These are phyloP conservation scores for Trichoderma asperelloides DNA, from an alignment of 495 filamentous ascomycete species.

Conservation along the genomic window DNA sequence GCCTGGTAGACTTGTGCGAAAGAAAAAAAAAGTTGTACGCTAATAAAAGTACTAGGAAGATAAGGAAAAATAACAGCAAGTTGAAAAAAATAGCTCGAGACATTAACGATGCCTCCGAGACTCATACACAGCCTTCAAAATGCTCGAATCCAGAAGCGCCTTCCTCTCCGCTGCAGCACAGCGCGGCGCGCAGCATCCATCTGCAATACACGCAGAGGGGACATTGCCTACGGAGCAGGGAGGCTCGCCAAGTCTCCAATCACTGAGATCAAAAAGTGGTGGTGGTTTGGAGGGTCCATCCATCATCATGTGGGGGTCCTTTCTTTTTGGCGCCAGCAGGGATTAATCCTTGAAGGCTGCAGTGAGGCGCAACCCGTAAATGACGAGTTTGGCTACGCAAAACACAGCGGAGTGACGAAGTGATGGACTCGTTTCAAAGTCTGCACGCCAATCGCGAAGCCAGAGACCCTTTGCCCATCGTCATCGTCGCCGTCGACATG, in stretches of 20 bases:
- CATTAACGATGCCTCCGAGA: not conserved
- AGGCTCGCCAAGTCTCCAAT: not conserved
- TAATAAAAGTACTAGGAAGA: no score
- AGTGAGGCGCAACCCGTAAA: conserved; percentile 5
- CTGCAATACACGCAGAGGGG: no score
- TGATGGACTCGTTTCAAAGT: conserved; percentile 6
- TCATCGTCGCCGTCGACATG: not conserved
- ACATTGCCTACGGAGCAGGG: not conserved
- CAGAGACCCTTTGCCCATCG: not conserved
- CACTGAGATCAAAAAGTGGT: not conserved
- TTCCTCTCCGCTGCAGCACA: not conserved
- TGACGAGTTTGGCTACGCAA: conserved; percentile 6
- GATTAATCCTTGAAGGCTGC: not conserved
- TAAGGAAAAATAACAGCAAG: no score
- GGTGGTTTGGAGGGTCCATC: conserved; percentile 7
- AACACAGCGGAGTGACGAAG: conserved; percentile 6
- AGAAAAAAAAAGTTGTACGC: not conserved
- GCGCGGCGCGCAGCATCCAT: not conserved
- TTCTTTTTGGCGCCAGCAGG: conserved; percentile 4
- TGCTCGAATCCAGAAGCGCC: not conserved
- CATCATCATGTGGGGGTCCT: conserved; percentile 5
- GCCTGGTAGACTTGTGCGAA: not conserved
- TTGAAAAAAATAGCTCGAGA: not conserved
- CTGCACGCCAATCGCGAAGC: not conserved
- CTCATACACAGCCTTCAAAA: not conserved